These are phyloP conservation scores for Lanmaoa pseudosensibilis DNA, from an alignment of 768 basidiomycete species.

Conservation along the genomic window DNA sequence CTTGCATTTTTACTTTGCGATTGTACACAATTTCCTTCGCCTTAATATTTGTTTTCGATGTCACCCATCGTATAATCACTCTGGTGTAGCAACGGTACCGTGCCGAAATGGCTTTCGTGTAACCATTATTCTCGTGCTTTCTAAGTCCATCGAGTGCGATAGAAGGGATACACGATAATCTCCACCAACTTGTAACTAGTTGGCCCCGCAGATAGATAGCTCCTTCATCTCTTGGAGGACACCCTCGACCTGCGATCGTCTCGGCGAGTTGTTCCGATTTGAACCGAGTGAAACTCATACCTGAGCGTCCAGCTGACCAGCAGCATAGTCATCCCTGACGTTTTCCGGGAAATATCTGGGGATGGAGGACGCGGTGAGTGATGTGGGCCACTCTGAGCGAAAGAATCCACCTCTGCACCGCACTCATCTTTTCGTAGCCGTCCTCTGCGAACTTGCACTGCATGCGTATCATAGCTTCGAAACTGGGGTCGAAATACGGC, in stretches of 20 bases:
- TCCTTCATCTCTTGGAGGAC: constrained; percentile 98
- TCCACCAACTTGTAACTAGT: constrained; percentile 15
- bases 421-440: constrained; percentile 94
- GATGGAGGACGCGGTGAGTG: background rate
- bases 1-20: constrained; percentile 12
- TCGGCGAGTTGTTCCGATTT: background rate
- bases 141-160: background rate
- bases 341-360: constrained; percentile 83
- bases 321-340: constrained; percentile 95
- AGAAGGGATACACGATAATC: constrained; percentile 7
- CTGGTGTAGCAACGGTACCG: constrained; percentile 22
- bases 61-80: constrained; percentile 13
- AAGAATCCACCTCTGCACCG: constrained; percentile 73
- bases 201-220: constrained; percentile 85
- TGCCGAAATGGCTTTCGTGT: constrained; percentile 14
- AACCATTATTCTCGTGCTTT: constrained; percentile 5
- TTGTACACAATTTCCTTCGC: constrained; percentile 21
- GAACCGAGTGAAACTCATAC: constrained; percentile 36
- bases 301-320: constrained; percentile 94
- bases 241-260: constrained; percentile 71
- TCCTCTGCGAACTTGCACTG: constrained; percentile 98
- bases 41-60: constrained; percentile 6
- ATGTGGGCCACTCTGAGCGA: background rate
- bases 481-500: constrained; percentile 97
- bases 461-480: constrained; percentile 98